Evolutionary conservation across 768 basidiomycete genomes (phyloP).

Genomic region (Leccinum aurantiacum): DNA sequence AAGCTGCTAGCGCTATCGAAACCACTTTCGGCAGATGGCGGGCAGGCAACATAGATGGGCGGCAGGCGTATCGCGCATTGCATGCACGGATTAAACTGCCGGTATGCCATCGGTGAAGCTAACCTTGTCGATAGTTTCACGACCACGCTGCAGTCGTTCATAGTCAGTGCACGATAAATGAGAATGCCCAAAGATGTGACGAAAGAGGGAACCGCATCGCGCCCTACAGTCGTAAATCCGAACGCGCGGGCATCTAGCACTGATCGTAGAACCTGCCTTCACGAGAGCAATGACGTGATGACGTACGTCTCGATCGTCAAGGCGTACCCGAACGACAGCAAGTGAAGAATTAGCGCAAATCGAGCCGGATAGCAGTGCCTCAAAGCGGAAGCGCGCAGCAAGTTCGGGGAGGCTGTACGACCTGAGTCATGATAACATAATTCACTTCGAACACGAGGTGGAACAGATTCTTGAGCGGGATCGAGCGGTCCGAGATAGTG

Average conservation of each 20-base stretch:
- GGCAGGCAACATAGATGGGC: conserved; percentile 17
- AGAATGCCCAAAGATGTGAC: conserved; percentile 10
- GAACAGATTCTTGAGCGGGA: conserved; percentile 13
- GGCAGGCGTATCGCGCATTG: conserved; percentile 20
- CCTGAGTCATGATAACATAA: conserved; percentile 15
- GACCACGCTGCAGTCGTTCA: conserved; percentile 21
- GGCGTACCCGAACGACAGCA: conserved; percentile 25
- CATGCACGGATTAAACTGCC: conserved; percentile 20
- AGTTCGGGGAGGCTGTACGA: conserved; percentile 11
- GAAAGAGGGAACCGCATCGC: conserved; percentile 22
- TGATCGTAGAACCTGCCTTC: conserved; percentile 11
- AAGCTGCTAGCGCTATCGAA: conserved; percentile 7
- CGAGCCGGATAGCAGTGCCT: conserved; percentile 12
- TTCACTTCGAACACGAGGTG: conserved; percentile 28
- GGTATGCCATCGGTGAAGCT: conserved; percentile 15
- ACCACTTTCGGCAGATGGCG: conserved; percentile 24
- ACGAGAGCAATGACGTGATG: conserved; percentile 34
- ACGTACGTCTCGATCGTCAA: conserved; percentile 29
- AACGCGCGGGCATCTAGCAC: conserved; percentile 7
- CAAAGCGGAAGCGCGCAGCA: conserved; percentile 3
- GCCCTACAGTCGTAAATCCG: conserved; percentile 16
- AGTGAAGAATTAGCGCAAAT: conserved; percentile 10
- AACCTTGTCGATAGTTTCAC: conserved; percentile 17
- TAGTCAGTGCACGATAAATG: conserved; percentile 12
- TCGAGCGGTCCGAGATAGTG: conserved; percentile 5